phyloP scores from a whole-genome alignment of 345 rosid species.

The Luvunga scandens region DNA sequence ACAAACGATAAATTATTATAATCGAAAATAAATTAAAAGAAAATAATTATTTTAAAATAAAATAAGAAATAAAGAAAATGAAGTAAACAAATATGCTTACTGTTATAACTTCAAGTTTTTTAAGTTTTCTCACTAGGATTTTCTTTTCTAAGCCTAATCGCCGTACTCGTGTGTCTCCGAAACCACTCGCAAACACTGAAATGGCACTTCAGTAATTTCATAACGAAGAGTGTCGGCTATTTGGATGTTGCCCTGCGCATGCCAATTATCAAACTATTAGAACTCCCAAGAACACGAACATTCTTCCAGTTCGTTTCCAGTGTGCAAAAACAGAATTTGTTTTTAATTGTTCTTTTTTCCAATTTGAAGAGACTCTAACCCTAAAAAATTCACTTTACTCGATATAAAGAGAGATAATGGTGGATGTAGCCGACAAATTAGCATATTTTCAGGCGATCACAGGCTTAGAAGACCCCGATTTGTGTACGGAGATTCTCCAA shows the following conservation, averaged over 20 bases:
- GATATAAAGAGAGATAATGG: conserved; percentile 42
- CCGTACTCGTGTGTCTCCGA: background rate
- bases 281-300: background rate
- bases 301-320: background rate
- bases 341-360: background rate
- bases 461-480: conserved; percentile 85
- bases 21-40: too few species aligned
- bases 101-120: too few species aligned
- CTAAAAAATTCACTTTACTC: background rate
- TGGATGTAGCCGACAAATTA: conserved; percentile 79
- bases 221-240: background rate
- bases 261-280: background rate
- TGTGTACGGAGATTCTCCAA: conserved; percentile 92
- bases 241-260: background rate
- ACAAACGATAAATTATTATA: too few species aligned
- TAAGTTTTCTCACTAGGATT: too few species aligned
- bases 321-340: background rate
- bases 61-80: too few species aligned
- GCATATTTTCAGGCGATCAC: conserved; percentile 91
- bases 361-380: background rate
- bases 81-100: too few species aligned
- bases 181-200: too few species aligned
- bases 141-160: too few species aligned
- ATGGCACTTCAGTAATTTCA: conserved; percentile 7
- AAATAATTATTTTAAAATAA: too few species aligned